phyloP scores from a whole-genome alignment of 2,329 filamentous ascomycete species.

The Paracoccidioides brasiliensis region DNA sequence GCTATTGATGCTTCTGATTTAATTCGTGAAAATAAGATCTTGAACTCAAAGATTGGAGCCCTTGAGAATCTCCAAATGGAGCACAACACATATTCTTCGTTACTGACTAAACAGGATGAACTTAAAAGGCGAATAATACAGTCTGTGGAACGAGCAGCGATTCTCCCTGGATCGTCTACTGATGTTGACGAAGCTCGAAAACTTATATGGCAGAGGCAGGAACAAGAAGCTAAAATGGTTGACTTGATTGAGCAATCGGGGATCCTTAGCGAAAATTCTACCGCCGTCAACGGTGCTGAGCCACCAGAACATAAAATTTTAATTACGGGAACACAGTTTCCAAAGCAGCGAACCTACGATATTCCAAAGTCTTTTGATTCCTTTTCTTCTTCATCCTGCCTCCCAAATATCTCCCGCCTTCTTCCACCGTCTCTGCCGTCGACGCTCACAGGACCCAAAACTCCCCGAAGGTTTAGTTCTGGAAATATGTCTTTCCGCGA shows the following conservation, averaged over 20 bases:
- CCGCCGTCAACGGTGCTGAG: neutral
- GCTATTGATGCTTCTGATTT: conserved; percentile 22
- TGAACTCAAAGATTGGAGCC: conserved; percentile 26
- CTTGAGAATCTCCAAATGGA: conserved; percentile 23
- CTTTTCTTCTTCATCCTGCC: neutral
- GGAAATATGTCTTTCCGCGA: neutral
- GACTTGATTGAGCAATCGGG: conserved; percentile 20
- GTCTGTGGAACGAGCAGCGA: conserved; percentile 22
- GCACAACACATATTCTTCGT: conserved; percentile 16
- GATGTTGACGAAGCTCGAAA: conserved; percentile 24
- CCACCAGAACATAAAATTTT: conserved; percentile 7
- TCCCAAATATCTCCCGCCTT: neutral
- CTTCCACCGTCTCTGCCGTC: neutral
- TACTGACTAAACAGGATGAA: conserved; percentile 20
- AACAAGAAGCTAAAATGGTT: conserved; percentile 23
- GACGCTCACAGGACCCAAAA: neutral
- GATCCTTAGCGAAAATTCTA: conserved; percentile 13
- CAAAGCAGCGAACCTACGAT: conserved; percentile 1
- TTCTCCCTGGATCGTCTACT: conserved; percentile 19
- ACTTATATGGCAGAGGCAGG: conserved; percentile 21
- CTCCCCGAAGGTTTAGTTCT: neutral
- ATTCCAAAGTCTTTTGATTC: neutral
- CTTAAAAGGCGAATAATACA: conserved; percentile 26
- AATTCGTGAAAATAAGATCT: conserved; percentile 22
- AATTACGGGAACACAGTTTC: conserved; percentile 10